Evolutionary conservation across 257 asterid genomes (phyloP).

Genomic region (Solanum corneliomulleri): DNA sequence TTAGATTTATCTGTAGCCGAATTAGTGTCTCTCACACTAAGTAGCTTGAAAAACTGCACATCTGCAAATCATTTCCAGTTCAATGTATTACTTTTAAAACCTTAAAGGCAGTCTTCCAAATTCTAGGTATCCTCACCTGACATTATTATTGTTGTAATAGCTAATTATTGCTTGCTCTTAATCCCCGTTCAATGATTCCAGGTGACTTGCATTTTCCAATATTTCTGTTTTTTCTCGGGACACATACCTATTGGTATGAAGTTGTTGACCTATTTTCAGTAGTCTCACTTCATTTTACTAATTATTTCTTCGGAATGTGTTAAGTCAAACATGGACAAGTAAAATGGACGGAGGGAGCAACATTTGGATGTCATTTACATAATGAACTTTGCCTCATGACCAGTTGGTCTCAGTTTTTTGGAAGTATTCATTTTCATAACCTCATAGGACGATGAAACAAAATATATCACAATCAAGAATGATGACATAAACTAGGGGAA

Average conservation of each 20-base stretch:
- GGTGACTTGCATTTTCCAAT: neutral
- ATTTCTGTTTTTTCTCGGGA: neutral
- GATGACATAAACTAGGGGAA: neutral
- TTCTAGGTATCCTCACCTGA: constrained; percentile 20
- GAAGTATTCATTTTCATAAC: neutral
- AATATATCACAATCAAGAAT: neutral
- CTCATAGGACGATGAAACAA: neutral
- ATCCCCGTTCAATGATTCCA: neutral
- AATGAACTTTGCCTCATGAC: neutral
- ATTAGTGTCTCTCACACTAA: neutral
- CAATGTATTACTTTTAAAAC: neutral
- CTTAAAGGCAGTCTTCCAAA: neutral
- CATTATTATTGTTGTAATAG: constrained; percentile 25
- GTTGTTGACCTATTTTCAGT: neutral
- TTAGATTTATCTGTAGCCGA: neutral
- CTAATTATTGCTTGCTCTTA: neutral
- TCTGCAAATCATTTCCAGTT: neutral
- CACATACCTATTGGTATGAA: neutral
- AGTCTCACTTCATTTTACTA: neutral
- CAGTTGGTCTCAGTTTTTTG: neutral
- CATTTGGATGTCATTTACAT: neutral
- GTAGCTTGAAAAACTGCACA: neutral
- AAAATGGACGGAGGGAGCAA: neutral
- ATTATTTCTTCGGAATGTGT: neutral
- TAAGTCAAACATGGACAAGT: neutral